Conservation (phyloP, 164 flowering plant genomes). For the Liquidambar formosana region DNA sequence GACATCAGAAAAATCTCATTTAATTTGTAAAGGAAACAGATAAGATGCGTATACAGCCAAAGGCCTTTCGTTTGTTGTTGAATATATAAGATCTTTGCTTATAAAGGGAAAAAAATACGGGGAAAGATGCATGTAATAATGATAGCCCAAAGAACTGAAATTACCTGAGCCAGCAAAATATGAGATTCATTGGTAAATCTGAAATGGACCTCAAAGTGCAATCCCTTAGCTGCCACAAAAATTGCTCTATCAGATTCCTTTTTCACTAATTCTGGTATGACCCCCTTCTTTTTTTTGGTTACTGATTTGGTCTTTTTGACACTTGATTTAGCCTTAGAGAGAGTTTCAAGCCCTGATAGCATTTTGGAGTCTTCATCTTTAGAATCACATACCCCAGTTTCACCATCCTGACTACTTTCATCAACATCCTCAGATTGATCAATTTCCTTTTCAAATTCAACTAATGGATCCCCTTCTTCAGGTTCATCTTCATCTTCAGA, state of each 20-base stretch:
- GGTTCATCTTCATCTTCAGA: conserved; percentile 48
- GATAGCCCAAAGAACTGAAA: background rate
- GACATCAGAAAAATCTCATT: too few species aligned
- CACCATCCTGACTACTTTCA: conserved; percentile 31
- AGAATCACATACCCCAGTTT: conserved; percentile 22
- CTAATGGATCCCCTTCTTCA: conserved; percentile 31
- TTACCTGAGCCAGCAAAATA: conserved; percentile 82
- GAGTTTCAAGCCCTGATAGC: conserved; percentile 10
- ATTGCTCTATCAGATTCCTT: conserved; percentile 47
- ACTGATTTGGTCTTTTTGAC: conserved; percentile 20
- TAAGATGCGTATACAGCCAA: background rate
- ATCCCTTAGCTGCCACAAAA: conserved; percentile 35
- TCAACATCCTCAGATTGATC: conserved; percentile 34
- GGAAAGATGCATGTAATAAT: background rate
- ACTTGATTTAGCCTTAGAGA: conserved; percentile 26
- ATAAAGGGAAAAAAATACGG: background rate
- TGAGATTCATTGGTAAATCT: conserved; percentile 64
- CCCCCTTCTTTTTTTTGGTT: conserved; percentile 16
- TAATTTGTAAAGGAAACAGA: background rate
- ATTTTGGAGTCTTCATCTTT: conserved; percentile 34
- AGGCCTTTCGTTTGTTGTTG: too few species aligned
- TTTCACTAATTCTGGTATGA: background rate
- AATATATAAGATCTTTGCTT: too few species aligned
- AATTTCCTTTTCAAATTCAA: conserved; percentile 35
- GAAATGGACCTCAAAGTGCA: conserved; percentile 67